These are phyloP conservation scores for Tetrahymena elliotti DNA, from an alignment of 73 alveolate species.

Conservation along the genomic window DNA sequence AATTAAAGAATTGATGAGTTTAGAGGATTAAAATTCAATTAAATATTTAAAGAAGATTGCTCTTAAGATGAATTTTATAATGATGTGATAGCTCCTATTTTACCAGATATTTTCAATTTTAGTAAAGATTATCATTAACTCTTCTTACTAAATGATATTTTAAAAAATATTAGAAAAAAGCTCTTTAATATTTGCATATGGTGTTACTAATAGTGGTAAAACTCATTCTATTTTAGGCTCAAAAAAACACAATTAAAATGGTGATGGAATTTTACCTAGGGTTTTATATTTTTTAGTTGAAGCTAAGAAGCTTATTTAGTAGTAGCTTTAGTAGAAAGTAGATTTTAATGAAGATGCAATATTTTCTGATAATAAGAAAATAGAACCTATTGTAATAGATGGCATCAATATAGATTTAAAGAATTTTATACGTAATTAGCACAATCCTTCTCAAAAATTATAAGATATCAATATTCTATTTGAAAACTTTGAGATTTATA, in stretches of 20 bases:
- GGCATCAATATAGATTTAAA: neutral
- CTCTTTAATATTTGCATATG: slow-evolving; percentile 85
- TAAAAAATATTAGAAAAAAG: slow-evolving; percentile 6
- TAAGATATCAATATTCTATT: slow-evolving; percentile 1
- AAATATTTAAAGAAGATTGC: neutral
- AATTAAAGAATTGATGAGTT: neutral
- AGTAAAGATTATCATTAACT: neutral
- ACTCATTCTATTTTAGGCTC: slow-evolving; percentile 90
- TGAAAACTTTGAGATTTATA: slow-evolving; percentile 54
- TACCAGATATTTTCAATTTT: neutral
- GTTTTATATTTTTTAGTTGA: slow-evolving; percentile 41
- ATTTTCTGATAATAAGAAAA: neutral
- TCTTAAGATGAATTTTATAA: neutral
- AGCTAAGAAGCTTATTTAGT: slow-evolving; percentile 7
- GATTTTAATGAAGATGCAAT: slow-evolving; percentile 40
- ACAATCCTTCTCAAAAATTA: neutral
- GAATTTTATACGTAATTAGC: neutral
- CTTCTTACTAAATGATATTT: neutral
- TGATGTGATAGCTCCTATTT: neutral
- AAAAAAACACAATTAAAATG: neutral
- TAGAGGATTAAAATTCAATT: neutral
- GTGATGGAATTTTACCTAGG: slow-evolving; percentile 61
- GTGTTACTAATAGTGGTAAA: slow-evolving; percentile 97
- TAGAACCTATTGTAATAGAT: neutral
- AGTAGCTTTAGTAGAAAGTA: neutral